Conservation (phyloP, 352 stramenopile genomes). For the Thalassiosira exigua region DNA sequence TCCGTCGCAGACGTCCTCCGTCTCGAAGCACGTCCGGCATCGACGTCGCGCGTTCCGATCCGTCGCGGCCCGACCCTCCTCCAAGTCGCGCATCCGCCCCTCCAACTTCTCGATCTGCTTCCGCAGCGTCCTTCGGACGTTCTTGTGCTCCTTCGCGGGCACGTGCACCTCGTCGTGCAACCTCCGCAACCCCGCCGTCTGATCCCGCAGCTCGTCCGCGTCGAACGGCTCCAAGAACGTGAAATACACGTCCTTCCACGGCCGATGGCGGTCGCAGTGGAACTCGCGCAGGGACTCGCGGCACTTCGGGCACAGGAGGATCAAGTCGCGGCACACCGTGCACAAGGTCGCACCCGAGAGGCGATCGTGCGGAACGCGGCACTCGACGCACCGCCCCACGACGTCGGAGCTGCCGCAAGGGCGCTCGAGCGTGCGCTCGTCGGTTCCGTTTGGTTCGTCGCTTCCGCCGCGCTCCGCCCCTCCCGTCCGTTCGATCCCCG, state of each 20-base stretch:
- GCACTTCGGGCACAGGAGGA: slow-evolving; percentile 72
- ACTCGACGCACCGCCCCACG: slow-evolving; percentile 73
- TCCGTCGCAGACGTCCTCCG: slow-evolving; percentile 69
- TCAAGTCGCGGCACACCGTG: slow-evolving; percentile 76
- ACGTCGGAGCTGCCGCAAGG: slow-evolving; percentile 12
- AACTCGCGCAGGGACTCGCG: slow-evolving; percentile 64
- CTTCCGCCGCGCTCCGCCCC: background rate
- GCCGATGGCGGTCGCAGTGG: slow-evolving; percentile 72
- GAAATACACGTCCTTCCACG: slow-evolving; percentile 77
- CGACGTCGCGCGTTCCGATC: slow-evolving; percentile 57
- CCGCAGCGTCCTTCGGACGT: slow-evolving; percentile 65
- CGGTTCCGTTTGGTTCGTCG: background rate
- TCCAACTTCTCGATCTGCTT: slow-evolving; percentile 75
- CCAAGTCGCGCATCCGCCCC: slow-evolving; percentile 44
- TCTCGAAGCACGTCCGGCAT: slow-evolving; percentile 74
- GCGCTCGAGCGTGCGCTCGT: background rate
- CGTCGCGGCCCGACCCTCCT: slow-evolving; percentile 24
- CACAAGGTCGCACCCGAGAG: slow-evolving; percentile 74
- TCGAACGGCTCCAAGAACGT: slow-evolving; percentile 77
- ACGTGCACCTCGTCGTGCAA: slow-evolving; percentile 32
- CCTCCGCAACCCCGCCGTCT: slow-evolving; percentile 43
- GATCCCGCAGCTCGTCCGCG: slow-evolving; percentile 56
- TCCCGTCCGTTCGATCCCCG: background rate
- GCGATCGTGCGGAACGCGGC: slow-evolving; percentile 59
- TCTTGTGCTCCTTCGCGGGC: slow-evolving; percentile 54